phyloP scores from a whole-genome alignment of 2,329 filamentous ascomycete genomes.

The Escovopsis sp. region DNA sequence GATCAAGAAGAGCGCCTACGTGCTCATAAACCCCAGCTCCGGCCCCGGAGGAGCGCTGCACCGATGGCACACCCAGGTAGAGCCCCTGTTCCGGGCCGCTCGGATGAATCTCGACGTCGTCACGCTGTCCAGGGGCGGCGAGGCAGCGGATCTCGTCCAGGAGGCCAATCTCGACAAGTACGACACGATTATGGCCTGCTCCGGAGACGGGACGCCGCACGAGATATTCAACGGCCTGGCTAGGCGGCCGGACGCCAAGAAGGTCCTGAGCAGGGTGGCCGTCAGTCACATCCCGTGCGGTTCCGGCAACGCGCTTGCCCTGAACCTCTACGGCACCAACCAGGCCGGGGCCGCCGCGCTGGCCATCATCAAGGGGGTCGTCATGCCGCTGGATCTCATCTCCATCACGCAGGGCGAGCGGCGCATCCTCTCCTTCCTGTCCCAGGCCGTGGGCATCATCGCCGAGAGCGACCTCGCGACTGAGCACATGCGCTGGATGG shows the following conservation, averaged over 20 bases:
- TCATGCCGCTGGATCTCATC: constrained; percentile 72
- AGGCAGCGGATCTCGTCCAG: constrained; percentile 65
- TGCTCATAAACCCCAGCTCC: constrained; percentile 82
- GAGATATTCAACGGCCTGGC: constrained; percentile 92
- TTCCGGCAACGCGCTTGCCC: constrained; percentile 85
- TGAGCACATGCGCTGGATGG: constrained; percentile 89
- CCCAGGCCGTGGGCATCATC: constrained; percentile 77
- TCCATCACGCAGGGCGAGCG: constrained; percentile 71
- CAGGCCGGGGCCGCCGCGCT: constrained; percentile 63
- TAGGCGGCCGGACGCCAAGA: constrained; percentile 56
- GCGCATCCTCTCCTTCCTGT: constrained; percentile 74
- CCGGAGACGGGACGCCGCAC: constrained; percentile 80
- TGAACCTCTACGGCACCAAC: constrained; percentile 74
- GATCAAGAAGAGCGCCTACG: constrained; percentile 63
- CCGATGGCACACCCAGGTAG: constrained; percentile 59
- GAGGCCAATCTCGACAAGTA: constrained; percentile 63
- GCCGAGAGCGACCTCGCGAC: constrained; percentile 84
- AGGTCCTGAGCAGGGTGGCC: constrained; percentile 62
- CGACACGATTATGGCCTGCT: constrained; percentile 79
- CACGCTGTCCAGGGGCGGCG: constrained; percentile 54
- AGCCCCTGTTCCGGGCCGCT: constrained; percentile 72
- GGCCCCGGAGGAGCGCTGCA: constrained; percentile 65
- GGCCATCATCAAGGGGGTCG: constrained; percentile 71
- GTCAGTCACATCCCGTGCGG: constrained; percentile 84
- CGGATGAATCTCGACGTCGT: constrained; percentile 62